phyloP scores from a whole-genome alignment of 2,329 filamentous ascomycete genomes.

The Sclerotinia sclerotiorum region DNA sequence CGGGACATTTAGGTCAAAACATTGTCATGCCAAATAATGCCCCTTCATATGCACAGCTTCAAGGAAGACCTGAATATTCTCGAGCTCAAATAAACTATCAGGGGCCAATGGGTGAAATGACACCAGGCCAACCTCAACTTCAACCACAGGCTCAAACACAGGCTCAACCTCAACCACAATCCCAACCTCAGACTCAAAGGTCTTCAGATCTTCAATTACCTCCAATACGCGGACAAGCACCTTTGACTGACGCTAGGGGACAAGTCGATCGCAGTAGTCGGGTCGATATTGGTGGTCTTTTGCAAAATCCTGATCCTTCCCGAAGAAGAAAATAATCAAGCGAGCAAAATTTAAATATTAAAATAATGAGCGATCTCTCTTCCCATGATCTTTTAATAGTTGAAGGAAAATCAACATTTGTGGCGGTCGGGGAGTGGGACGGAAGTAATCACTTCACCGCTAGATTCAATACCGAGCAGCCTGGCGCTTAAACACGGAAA shows the following conservation, averaged over 20 bases:
- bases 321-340: slow-evolving; percentile 15
- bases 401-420: background rate
- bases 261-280: slow-evolving; percentile 53
- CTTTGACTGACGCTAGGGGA: slow-evolving; percentile 40
- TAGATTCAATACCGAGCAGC: background rate
- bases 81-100: slow-evolving; percentile 48
- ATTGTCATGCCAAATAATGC: slow-evolving; percentile 43
- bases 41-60: slow-evolving; percentile 49
- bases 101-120: slow-evolving; percentile 54
- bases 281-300: slow-evolving; percentile 61
- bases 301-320: slow-evolving; percentile 54
- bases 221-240: slow-evolving; percentile 42
- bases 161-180: slow-evolving; percentile 42
- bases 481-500: background rate
- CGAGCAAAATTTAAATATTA: background rate
- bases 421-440: background rate
- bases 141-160: slow-evolving; percentile 42
- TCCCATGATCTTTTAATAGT: background rate
- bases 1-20: slow-evolving; percentile 29
- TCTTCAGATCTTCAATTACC: slow-evolving; percentile 46
- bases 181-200: slow-evolving; percentile 44
- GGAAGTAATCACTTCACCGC: background rate
- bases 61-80: slow-evolving; percentile 47
- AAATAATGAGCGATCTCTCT: background rate
- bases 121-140: slow-evolving; percentile 39